Conservation (phyloP, 106 monocot species). For the Gastrodia elata region DNA sequence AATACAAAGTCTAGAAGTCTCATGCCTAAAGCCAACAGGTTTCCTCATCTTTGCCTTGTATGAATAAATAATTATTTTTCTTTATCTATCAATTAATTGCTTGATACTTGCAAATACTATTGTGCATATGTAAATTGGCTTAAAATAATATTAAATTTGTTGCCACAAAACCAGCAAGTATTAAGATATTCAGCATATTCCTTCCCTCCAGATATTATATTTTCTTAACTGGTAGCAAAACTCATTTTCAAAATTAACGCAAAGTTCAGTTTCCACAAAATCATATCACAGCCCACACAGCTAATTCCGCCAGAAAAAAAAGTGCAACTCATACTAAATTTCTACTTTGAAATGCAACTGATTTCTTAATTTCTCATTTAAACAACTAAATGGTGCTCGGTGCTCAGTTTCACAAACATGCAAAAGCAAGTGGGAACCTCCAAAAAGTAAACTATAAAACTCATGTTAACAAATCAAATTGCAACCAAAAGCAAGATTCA, state of each 20-base stretch:
- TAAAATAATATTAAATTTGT: neutral
- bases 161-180: neutral
- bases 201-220: neutral
- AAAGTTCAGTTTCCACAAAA: neutral
- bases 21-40: neutral
- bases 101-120: neutral
- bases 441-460: neutral
- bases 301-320: neutral
- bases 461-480: neutral
- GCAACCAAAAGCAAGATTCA: slow-evolving; percentile 3
- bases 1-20: neutral
- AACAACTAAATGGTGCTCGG: neutral
- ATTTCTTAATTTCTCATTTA: neutral
- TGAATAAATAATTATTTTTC: neutral
- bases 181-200: neutral
- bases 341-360: neutral
- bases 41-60: neutral
- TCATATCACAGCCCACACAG: neutral
- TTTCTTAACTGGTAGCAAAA: neutral
- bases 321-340: neutral
- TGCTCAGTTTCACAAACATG: neutral
- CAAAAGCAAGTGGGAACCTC: neutral
- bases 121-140: neutral
- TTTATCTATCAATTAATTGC: neutral
- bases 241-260: neutral